Percentiles rank a stretch among this genome's conserved stretches.
Conservation (phyloP, 2,329 filamentous ascomycete genomes). For the Phaeosphaeria sp. region DNA sequence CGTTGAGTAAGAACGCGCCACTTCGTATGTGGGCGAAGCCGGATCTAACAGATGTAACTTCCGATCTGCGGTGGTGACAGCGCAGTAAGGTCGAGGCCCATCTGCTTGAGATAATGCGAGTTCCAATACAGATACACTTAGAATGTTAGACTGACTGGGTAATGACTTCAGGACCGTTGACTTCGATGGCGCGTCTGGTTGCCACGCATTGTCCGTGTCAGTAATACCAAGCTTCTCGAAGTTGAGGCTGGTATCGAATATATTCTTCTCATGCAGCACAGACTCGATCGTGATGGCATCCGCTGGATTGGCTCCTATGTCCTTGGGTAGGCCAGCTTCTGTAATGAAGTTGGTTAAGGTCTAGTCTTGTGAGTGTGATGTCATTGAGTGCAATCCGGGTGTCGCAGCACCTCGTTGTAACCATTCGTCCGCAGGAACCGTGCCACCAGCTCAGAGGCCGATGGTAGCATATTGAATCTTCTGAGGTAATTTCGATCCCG, state of each 20-base stretch:
- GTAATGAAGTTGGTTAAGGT: slow-evolving; percentile 64
- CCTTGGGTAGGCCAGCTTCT: slow-evolving; percentile 61
- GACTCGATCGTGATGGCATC: slow-evolving; percentile 64
- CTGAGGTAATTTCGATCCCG: background rate
- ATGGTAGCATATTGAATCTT: slow-evolving; percentile 40
- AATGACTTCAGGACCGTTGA: slow-evolving; percentile 52
- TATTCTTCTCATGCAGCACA: slow-evolving; percentile 66
- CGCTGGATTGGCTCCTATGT: slow-evolving; percentile 54
- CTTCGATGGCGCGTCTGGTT: slow-evolving; percentile 53
- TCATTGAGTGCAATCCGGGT: slow-evolving; percentile 7
- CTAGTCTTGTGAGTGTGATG: slow-evolving; percentile 41
- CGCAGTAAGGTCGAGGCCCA: slow-evolving; percentile 31
- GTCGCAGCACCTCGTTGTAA: slow-evolving; percentile 47
- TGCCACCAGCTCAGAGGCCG: slow-evolving; percentile 52
- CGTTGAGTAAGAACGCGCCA: slow-evolving; percentile 46
- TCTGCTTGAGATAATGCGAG: slow-evolving; percentile 32
- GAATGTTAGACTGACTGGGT: slow-evolving; percentile 60
- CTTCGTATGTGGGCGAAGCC: slow-evolving; percentile 34
- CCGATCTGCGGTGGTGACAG: slow-evolving; percentile 48
- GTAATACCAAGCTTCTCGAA: slow-evolving; percentile 63
- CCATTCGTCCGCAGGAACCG: slow-evolving; percentile 50
- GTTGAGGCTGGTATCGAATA: slow-evolving; percentile 61
- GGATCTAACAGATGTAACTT: slow-evolving; percentile 57
- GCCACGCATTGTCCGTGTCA: slow-evolving; percentile 55
- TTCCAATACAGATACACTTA: slow-evolving; percentile 56